These are phyloP conservation scores for Teratosphaeriaceae sp. DNA, from an alignment of 2,329 filamentous ascomycete species.

Conservation along the genomic window DNA sequence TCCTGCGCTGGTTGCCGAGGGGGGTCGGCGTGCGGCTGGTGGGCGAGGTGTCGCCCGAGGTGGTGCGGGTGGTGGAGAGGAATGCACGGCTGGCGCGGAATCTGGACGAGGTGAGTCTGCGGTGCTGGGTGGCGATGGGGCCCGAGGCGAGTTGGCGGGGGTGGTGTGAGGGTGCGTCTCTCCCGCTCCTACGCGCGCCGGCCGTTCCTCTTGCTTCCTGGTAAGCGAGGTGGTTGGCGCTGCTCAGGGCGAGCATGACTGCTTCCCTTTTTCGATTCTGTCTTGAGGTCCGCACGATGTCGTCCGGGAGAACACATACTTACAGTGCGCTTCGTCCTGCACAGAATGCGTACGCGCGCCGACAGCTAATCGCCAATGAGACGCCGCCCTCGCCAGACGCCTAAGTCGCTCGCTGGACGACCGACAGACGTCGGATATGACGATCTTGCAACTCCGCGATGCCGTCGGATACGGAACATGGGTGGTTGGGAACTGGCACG, in stretches of 20 bases:
- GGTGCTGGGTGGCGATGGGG: neutral
- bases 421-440: neutral
- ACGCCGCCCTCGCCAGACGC: neutral
- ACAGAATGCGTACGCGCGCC: constrained; percentile 28
- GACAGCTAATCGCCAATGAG: constrained; percentile 29
- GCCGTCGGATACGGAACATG: no score
- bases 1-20: constrained; percentile 39
- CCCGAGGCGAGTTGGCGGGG: neutral
- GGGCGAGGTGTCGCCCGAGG: constrained; percentile 34
- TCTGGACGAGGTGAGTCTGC: constrained; percentile 34
- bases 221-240: no score
- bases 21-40: constrained; percentile 35
- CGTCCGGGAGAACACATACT: no score
- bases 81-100: constrained; percentile 34
- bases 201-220: no score
- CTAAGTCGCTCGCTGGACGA: no score
- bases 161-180: neutral
- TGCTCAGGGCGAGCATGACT: no score
- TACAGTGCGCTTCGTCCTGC: constrained; percentile 7
- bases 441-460: neutral
- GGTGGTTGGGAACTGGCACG: no score
- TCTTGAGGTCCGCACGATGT: neutral
- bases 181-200: neutral
- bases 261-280: no score
- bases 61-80: constrained; percentile 36